Evolutionary conservation across 495 filamentous ascomycete species (phyloP), one percentile per base, ranked within the genome.

Genomic region (Penicillium tannophilum): DNA sequence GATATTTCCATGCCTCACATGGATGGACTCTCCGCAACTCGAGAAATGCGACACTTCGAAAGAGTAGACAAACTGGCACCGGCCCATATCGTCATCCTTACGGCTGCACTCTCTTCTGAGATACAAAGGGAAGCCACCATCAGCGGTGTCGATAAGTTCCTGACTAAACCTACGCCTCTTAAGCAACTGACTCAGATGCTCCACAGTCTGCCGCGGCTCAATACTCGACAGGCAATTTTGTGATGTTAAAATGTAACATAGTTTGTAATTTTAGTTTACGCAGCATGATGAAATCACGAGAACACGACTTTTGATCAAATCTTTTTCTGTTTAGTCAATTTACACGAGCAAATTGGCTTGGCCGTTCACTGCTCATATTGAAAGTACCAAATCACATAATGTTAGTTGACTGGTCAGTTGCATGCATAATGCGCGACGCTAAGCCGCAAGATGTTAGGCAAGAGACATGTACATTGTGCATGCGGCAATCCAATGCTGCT

Each of bases 1-100:
- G 83, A 87, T 52, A 82, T 88, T 36, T 82, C 81, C 45, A 89
- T 90, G 87, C 87, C 87, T 0, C 63, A 86, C 0, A 84, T 88
- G 73, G 82, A 87, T 52, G 86, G 86, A 14, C 73, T 88, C n/a
- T 79, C 83, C 48, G 78, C 84, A 5, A 84, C 86, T 4, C 75
- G 80, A 5, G 71, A 76, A 26, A 87, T 88, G 56, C 72, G 86
- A 16, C 67, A 72, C 16, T 76, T 83, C 48, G 86, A 89, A 67
- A 63, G 60, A 39, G 39, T 19, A 1, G 33, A 61, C 3, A 45
- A 56, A 12, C 54, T 49, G 12, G n/a, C 31, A 5, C 74, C 72
- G 0, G 74, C 76, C 9, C 74, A 73, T n/a, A 80, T 89, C 41
- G 82, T 89, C 30, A 82, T 86, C 1, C 72, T 89, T 9, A 88